Evolutionary conservation across 169 alveolate genomes (phyloP).

Genomic region (Cryptosporidium ubiquitum): DNA sequence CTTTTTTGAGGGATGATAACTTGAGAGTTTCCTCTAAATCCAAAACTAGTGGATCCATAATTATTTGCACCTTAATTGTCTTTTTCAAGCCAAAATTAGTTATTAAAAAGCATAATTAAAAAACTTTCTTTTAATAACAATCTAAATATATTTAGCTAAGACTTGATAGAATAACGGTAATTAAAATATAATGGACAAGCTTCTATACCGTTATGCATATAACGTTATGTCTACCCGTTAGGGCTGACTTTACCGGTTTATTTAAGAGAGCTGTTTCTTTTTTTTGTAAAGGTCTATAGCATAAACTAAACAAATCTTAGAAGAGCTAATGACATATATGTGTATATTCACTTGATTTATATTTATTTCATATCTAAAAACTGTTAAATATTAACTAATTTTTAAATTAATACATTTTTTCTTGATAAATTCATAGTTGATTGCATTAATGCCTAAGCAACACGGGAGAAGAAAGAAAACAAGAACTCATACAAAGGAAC

Average conservation of each 20-base stretch:
- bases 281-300: not conserved
- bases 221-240: not conserved
- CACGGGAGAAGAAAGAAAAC: constrained; percentile 69
- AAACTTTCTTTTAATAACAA: not conserved
- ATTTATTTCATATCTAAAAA: not conserved
- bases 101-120: not conserved
- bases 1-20: constrained; percentile 2
- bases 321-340: not conserved
- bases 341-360: not conserved
- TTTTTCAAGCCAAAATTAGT: not conserved
- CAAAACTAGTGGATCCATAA: constrained; percentile 58
- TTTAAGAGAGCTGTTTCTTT: not conserved
- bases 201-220: constrained; percentile 22
- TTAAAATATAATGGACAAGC: not conserved
- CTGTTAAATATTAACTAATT: not conserved
- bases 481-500: constrained; percentile 53
- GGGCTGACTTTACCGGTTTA: constrained; percentile 38
- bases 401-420: not conserved
- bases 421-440: not conserved
- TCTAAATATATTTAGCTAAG: not conserved
- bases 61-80: not conserved
- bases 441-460: constrained; percentile 26
- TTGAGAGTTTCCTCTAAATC: constrained; percentile 47
- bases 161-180: not conserved
- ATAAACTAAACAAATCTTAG: no score